Evolutionary conservation across 805 yeast species (phyloP).

Genomic region (Candida peoriensis): DNA sequence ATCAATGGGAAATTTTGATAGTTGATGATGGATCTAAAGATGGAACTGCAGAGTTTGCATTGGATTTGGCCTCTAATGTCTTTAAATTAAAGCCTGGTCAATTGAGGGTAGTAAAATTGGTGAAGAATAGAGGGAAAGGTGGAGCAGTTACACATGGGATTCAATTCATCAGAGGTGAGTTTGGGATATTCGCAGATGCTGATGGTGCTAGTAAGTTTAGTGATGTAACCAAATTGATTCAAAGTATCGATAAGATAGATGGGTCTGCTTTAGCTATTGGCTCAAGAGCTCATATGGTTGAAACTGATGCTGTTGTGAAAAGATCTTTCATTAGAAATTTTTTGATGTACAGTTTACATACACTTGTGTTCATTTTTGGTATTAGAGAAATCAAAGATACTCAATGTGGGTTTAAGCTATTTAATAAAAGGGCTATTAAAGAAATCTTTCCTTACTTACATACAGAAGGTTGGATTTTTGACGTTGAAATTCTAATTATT

Average conservation of each 20-base stretch:
- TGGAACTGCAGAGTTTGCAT: constrained; percentile 68
- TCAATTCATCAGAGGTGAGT: constrained; percentile 65
- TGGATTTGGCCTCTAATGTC: constrained; percentile 45
- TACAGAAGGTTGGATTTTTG: constrained; percentile 98
- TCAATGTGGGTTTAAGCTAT: constrained; percentile 95
- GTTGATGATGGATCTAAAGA: constrained; percentile 93
- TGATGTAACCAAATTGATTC: constrained; percentile 54
- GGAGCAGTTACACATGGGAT: constrained; percentile 97
- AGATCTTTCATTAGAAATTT: constrained; percentile 84
- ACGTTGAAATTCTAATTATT: constrained; percentile 83
- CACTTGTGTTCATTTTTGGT: constrained; percentile 83
- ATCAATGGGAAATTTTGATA: constrained; percentile 68
- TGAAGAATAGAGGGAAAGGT: constrained; percentile 84
- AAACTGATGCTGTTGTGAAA: constrained; percentile 94
- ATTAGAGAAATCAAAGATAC: constrained; percentile 85
- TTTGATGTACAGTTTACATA: constrained; percentile 88
- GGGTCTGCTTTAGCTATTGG: constrained; percentile 74
- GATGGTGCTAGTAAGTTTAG: constrained; percentile 90
- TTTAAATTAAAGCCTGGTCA: constrained; percentile 49
- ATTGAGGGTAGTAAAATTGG: constrained; percentile 66
- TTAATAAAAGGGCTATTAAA: constrained; percentile 62
- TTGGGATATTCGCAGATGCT: constrained; percentile 89
- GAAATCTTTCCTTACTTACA: constrained; percentile 84
- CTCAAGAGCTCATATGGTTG: constrained; percentile 94
- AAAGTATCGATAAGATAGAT: constrained; percentile 28